Conservation (phyloP, 202 grass and related monocot species). For the Zoysia matrella region DNA sequence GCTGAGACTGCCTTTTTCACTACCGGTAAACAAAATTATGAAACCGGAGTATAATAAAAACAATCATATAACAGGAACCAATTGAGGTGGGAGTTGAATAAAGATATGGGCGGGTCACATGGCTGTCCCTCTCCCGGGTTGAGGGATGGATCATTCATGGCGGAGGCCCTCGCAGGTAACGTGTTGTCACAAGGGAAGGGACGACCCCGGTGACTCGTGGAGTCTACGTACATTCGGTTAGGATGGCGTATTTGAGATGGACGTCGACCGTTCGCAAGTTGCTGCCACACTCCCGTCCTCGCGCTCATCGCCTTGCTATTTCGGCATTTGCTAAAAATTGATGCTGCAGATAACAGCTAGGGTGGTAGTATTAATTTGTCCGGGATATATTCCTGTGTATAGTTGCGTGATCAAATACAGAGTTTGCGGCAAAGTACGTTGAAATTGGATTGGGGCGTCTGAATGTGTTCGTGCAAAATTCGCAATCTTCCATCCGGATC, state of each 20-base stretch:
- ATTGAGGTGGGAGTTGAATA: slow-evolving; percentile 26
- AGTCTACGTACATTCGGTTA: slow-evolving; percentile 53
- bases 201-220: slow-evolving; percentile 33
- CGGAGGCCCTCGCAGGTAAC: background rate
- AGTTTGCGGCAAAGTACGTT: no score
- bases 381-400: no score
- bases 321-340: background rate
- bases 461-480: background rate
- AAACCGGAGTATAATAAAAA: background rate
- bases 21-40: background rate
- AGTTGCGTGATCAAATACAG: no score
- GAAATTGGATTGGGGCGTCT: background rate
- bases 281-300: background rate
- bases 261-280: slow-evolving; percentile 22
- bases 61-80: slow-evolving; percentile 44
- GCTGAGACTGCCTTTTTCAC: background rate
- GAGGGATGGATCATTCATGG: no score
- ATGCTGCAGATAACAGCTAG: no score
- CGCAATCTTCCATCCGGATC: background rate
- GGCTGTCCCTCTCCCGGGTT: slow-evolving; percentile 48
- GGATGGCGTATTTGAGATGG: slow-evolving; percentile 40
- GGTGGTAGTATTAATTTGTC: background rate
- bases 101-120: slow-evolving; percentile 53
- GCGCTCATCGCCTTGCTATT: background rate
- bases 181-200: background rate